These are phyloP conservation scores for Emmonsia crescens DNA, from an alignment of 2,329 filamentous ascomycete genomes.

Conservation along the genomic window DNA sequence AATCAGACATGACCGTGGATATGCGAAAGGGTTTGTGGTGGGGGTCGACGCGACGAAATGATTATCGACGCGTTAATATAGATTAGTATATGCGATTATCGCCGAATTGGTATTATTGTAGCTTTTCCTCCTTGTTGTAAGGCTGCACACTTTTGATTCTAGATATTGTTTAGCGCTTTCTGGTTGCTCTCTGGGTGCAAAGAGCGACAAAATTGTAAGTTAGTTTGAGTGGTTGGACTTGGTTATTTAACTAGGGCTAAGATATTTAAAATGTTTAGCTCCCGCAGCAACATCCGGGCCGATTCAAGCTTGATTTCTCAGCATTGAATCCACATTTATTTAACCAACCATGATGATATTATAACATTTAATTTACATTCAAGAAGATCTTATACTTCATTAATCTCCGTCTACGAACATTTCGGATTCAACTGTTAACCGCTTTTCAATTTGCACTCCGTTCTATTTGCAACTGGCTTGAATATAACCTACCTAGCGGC, in stretches of 20 bases:
- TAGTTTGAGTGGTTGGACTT: no score
- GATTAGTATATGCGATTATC: background rate
- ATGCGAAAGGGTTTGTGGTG: background rate
- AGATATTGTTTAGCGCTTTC: background rate
- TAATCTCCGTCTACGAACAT: background rate
- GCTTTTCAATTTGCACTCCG: background rate
- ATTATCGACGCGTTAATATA: background rate
- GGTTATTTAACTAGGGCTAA: no score
- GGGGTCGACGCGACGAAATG: background rate
- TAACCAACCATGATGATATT: background rate
- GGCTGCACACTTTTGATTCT: background rate
- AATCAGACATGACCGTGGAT: constrained; percentile 20
- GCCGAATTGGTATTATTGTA: background rate
- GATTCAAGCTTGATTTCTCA: background rate
- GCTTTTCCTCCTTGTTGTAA: background rate
- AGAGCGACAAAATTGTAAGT: no score
- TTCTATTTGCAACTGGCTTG: background rate
- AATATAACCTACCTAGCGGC: background rate
- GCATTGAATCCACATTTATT: background rate
- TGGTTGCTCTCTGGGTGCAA: background rate
- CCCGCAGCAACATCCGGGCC: no score
- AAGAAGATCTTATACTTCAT: background rate
- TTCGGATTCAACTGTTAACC: background rate
- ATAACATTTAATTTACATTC: background rate
- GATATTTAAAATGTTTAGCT: no score